Conservation (phyloP, 306 rosid species). For the Cicer judaicum region DNA sequence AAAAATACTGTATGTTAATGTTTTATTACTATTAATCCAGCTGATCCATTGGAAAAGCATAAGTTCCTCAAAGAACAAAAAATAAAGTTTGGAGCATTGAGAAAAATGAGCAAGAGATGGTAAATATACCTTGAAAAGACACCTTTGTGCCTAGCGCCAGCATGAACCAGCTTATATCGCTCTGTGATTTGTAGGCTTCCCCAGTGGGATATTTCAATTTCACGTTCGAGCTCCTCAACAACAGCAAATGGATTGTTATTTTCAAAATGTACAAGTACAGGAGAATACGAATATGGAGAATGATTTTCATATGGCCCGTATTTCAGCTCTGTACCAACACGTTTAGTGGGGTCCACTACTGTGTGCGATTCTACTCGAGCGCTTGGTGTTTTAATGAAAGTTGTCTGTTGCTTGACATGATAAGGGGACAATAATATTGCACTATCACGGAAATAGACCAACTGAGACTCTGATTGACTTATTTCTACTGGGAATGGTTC, state of each 20-base stretch:
- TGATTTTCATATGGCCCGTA: slow-evolving; percentile 83
- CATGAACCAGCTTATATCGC: slow-evolving; percentile 75
- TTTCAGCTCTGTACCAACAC: slow-evolving; percentile 72
- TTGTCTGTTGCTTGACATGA: slow-evolving; percentile 79
- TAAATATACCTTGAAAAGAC: slow-evolving; percentile 82
- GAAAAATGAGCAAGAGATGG: slow-evolving; percentile 13
- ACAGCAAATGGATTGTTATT: slow-evolving; percentile 87
- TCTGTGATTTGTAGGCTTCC: slow-evolving; percentile 88
- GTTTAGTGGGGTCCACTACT: slow-evolving; percentile 73
- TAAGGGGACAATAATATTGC: slow-evolving; percentile 86
- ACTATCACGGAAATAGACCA: slow-evolving; percentile 89
- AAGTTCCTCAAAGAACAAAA: slow-evolving; percentile 29
- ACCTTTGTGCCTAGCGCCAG: slow-evolving; percentile 95
- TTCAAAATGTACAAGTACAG: slow-evolving; percentile 89
- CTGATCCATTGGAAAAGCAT: slow-evolving; percentile 14
- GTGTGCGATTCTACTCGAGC: slow-evolving; percentile 85
- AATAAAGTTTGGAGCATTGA: slow-evolving; percentile 5
- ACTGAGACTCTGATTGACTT: slow-evolving; percentile 89
- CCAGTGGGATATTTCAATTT: slow-evolving; percentile 99
- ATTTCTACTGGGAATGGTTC: slow-evolving; percentile 95
- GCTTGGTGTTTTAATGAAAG: slow-evolving; percentile 83
- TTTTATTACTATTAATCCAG: slow-evolving; percentile 10
- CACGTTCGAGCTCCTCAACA: slow-evolving; percentile 97
- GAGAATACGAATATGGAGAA: slow-evolving; percentile 76
- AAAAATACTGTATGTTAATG: slow-evolving; percentile 1